Base-by-base conservation (phyloP, 2,329 filamentous ascomycete genomes). In the Madurella fahalii region DNA sequence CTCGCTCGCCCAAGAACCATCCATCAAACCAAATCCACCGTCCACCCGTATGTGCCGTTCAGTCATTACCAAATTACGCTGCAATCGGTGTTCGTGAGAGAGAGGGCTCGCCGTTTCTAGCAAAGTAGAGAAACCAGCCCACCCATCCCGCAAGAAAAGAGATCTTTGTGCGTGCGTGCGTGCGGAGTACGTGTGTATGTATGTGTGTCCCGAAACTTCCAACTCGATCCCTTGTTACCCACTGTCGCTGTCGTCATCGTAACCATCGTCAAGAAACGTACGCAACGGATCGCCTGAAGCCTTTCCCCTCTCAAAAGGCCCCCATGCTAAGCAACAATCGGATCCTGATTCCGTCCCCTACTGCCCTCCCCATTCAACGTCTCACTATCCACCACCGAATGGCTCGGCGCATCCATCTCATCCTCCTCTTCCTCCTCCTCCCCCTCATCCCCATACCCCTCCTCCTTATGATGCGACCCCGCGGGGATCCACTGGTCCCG, bases 401-500 rank as follows among this genome's bases (percentile, higher is more conserved):
- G 72, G 42, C 69, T 63, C 46, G 57, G 57, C 20, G 61, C 64
- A 9, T 65, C 62, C 13, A 64, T 41, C 5, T 73, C 72, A 11
- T 79, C 76, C 1, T 77, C 78, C 13, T 85, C 83, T 31, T 81
- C 80, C 17, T 85, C 83, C 12, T 85, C 83, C 9, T 85, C 83
- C 16, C 88, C 85, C 13, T 85, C 83, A 31, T 83, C 80, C 54
- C 81, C 79, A 53, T 83, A 75, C 17, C 78, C 77, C 25, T 77
- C 77, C 17, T 76, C 76, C 64, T 81, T 77, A 66, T 89, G 86
- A 20, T 74, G 76, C 25, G 25, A 7, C 40, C 82, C 81, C 13
- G 88, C 89, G 7, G 87, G 86, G 37, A 92, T 84, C 93, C 93
- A 96, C 12, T 87, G 90, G 68, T 93, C 89, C 54, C 86, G 80